Evolutionary conservation across 345 rosid species (phyloP).

Genomic region (Bretschneidera sinensis): DNA sequence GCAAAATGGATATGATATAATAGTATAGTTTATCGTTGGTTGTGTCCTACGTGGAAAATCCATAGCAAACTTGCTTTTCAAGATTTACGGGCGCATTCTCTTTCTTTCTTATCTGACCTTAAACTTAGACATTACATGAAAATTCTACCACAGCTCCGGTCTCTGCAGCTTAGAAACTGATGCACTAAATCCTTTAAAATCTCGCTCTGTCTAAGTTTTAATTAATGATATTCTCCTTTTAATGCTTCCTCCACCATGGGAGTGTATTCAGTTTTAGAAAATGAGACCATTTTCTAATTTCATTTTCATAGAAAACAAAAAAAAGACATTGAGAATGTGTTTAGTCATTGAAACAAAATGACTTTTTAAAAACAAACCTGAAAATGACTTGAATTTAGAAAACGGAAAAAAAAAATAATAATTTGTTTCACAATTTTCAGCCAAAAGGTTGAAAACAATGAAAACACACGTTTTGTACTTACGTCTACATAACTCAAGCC

Average conservation of each 20-base stretch:
- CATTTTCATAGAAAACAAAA: no score
- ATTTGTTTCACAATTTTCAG: no score
- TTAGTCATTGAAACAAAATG: no score
- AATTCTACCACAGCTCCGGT: slow-evolving; percentile 97
- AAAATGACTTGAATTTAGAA: no score
- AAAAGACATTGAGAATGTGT: no score
- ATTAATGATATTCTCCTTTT: background rate
- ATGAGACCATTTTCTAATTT: no score
- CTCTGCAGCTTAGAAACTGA: background rate
- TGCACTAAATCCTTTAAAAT: background rate
- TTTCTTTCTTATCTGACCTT: slow-evolving; percentile 94
- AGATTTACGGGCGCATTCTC: slow-evolving; percentile 98
- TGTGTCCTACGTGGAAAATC: slow-evolving; percentile 87
- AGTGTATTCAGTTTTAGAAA: no score
- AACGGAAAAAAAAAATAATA: no score
- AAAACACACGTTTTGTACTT: no score
- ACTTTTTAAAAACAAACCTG: no score
- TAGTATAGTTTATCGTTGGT: slow-evolving; percentile 95
- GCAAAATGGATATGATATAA: slow-evolving; percentile 99
- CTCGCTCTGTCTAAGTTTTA: background rate
- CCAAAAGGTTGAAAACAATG: no score
- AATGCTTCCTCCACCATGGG: slow-evolving; percentile 19
- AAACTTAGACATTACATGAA: slow-evolving; percentile 99
- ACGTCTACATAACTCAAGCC: no score
- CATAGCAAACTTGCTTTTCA: slow-evolving; percentile 89